phyloP scores from a whole-genome alignment of 192 early-diverging fungal genomes.

The Backusella tarrabulga region DNA sequence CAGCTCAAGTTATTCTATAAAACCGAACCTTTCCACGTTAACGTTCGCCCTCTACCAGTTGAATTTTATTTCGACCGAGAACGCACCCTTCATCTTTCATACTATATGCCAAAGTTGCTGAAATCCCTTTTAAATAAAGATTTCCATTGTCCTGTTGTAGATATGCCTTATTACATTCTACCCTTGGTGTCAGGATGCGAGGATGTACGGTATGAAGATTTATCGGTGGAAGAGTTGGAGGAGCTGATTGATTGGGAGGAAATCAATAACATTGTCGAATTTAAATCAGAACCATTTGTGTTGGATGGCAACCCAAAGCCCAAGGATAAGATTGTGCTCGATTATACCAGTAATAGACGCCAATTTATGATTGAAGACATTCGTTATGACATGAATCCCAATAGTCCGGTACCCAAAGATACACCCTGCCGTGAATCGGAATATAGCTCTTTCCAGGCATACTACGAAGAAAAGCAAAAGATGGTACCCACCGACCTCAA shows the following conservation, averaged over 20 bases:
- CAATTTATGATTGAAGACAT: constrained; percentile 43
- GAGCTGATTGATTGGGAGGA: constrained; percentile 48
- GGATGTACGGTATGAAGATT: constrained; percentile 31
- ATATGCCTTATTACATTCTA: constrained; percentile 55
- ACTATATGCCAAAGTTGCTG: constrained; percentile 54
- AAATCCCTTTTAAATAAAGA: constrained; percentile 44
- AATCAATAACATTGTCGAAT: constrained; percentile 21
- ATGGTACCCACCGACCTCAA: constrained; percentile 15
- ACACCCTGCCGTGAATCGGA: constrained; percentile 27
- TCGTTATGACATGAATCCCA: constrained; percentile 31
- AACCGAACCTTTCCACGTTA: constrained; percentile 15
- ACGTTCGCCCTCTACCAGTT: constrained; percentile 9
- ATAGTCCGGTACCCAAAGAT: constrained; percentile 18
- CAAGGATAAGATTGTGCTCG: constrained; percentile 35
- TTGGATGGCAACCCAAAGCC: constrained; percentile 14
- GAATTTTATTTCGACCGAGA: constrained; percentile 30
- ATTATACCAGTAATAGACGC: constrained; percentile 41
- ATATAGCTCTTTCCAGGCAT: constrained; percentile 38
- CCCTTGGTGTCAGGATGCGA: constrained; percentile 38
- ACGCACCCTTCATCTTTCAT: constrained; percentile 42
- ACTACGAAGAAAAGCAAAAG: constrained; percentile 37
- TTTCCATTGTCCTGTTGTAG: constrained; percentile 47
- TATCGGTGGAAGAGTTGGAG: constrained; percentile 17
- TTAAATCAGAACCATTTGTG: constrained; percentile 19
- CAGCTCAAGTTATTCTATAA: constrained; percentile 37